phyloP scores from a whole-genome alignment of 257 asterid species.

The Ocimum tenuiflorum region DNA sequence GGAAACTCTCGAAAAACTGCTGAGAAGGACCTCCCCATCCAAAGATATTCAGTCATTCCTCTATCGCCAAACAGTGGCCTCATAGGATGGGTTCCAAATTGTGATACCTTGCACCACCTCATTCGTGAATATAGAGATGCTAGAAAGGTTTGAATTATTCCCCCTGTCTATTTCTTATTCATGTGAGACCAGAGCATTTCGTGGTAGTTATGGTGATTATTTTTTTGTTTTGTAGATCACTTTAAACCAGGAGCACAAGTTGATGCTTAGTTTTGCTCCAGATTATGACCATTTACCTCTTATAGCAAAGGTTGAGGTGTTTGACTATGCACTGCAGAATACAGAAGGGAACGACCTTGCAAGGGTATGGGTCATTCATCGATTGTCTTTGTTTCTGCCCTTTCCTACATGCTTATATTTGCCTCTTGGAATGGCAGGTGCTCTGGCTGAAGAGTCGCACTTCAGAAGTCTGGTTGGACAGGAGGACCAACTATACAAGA shows the following conservation, averaged over 20 bases:
- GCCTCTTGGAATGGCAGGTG: conserved; percentile 42
- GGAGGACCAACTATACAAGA: conserved; percentile 96
- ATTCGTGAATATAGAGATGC: conserved; percentile 97
- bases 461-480: conserved; percentile 93
- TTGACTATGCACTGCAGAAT: conserved; percentile 85
- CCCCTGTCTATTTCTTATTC: neutral
- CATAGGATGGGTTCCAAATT: conserved; percentile 97
- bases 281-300: conserved; percentile 95
- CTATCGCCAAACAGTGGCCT: conserved; percentile 96
- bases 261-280: conserved; percentile 95
- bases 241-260: conserved; percentile 92
- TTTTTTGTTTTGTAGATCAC: conserved; percentile 55
- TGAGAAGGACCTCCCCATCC: conserved; percentile 90
- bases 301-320: conserved; percentile 92
- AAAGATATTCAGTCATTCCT: conserved; percentile 92
- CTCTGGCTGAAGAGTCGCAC: conserved; percentile 99
- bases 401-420: conserved; percentile 21
- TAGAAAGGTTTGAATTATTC: conserved; percentile 54
- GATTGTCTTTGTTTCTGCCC: conserved; percentile 4
- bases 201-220: conserved; percentile 19
- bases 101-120: conserved; percentile 93
- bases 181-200: conserved; percentile 9
- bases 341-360: conserved; percentile 96
- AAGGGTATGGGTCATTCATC: conserved; percentile 48
- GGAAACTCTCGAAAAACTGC: conserved; percentile 86